phyloP scores from a whole-genome alignment of 441 rosid genomes.

The Breynia disticha region DNA sequence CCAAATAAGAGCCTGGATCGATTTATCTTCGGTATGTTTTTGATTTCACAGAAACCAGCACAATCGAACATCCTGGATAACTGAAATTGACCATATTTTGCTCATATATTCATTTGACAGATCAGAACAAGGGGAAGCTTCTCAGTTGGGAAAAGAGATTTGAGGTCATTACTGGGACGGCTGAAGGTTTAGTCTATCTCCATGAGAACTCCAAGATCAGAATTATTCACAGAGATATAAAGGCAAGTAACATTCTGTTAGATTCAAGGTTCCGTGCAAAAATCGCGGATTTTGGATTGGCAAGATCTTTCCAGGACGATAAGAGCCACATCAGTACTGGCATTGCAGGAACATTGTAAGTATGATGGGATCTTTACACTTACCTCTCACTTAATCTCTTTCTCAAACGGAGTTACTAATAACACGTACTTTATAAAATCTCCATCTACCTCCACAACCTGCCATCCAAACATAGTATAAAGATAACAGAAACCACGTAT shows the following conservation, averaged over 20 bases:
- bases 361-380: conserved; percentile 1
- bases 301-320: conserved; percentile 84
- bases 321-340: conserved; percentile 91
- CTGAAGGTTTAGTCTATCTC: conserved; percentile 75
- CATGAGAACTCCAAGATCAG: conserved; percentile 60
- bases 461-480: no score
- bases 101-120: conserved; percentile 27
- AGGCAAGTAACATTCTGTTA: conserved; percentile 80
- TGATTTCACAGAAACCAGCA: no score
- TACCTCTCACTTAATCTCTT: no score
- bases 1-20: conserved; percentile 78
- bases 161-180: conserved; percentile 58
- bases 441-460: no score
- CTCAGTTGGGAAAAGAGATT: conserved; percentile 66
- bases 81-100: neutral
- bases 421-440: no score
- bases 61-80: no score
- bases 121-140: conserved; percentile 47
- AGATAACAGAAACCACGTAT: no score
- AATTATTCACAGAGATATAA: conserved; percentile 83
- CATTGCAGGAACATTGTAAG: conserved; percentile 91
- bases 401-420: no score
- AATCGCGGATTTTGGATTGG: conserved; percentile 90
- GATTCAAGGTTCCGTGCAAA: conserved; percentile 72
- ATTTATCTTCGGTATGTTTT: conserved; percentile 58